Conservation (phyloP, 345 rosid species). For the Eutrema yunnanense region DNA sequence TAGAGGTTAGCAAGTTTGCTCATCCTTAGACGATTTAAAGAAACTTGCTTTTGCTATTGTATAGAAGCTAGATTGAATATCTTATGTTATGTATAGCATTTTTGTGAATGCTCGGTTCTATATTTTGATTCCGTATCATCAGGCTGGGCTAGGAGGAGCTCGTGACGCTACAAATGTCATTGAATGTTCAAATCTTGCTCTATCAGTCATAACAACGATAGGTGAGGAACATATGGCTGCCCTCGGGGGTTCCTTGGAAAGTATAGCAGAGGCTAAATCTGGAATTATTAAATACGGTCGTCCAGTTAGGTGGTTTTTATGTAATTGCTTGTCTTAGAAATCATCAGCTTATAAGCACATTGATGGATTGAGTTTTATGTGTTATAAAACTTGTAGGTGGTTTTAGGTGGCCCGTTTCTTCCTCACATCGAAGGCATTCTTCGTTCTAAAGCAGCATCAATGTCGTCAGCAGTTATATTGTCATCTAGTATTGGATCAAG, state of each 20-base stretch:
- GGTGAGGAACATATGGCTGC: slow-evolving; percentile 84
- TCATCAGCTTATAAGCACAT: not conserved
- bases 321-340: not conserved
- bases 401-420: slow-evolving; percentile 81
- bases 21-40: not conserved
- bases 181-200: slow-evolving; percentile 52
- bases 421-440: slow-evolving; percentile 65
- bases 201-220: slow-evolving; percentile 72
- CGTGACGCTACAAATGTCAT: slow-evolving; percentile 86
- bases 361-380: not conserved
- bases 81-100: not conserved
- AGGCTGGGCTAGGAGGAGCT: slow-evolving; percentile 94
- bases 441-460: slow-evolving; percentile 48
- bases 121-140: not conserved
- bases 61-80: not conserved
- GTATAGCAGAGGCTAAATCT: slow-evolving; percentile 75
- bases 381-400: slow-evolving; percentile 13
- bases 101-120: not conserved
- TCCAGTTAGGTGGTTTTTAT: slow-evolving; percentile 68
- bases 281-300: slow-evolving; percentile 69
- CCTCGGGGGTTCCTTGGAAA: slow-evolving; percentile 83
- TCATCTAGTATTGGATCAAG: slow-evolving; percentile 51
- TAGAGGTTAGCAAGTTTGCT: slow-evolving; percentile 50
- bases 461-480: slow-evolving; percentile 52
- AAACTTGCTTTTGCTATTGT: not conserved